These are phyloP conservation scores for Boletus eberwhitei DNA, from an alignment of 768 basidiomycete genomes.

Conservation along the genomic window DNA sequence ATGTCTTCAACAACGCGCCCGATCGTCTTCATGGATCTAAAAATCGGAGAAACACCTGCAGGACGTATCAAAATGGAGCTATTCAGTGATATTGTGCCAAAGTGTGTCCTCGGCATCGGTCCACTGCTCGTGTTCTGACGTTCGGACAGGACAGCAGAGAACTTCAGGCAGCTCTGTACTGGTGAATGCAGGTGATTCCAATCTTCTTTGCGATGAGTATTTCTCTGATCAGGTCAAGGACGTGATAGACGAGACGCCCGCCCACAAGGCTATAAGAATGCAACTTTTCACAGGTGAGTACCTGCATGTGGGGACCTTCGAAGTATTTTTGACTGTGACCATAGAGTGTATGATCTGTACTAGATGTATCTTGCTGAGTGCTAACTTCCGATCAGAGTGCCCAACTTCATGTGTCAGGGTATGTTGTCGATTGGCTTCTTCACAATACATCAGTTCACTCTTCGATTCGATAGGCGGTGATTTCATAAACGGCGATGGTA, in stretches of 20 bases:
- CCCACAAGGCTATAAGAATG: slow-evolving; percentile 88
- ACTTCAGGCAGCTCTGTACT: slow-evolving; percentile 95
- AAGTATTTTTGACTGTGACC: slow-evolving; percentile 9
- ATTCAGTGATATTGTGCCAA: slow-evolving; percentile 93
- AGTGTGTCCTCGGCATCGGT: slow-evolving; percentile 46
- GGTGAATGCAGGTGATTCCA: slow-evolving; percentile 82
- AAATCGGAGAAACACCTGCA: slow-evolving; percentile 94
- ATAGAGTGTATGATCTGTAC: slow-evolving; percentile 61
- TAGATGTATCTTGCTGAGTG: neutral
- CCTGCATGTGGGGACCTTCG: neutral
- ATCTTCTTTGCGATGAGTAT: neutral
- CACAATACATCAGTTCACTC: neutral
- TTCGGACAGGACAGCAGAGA: slow-evolving; percentile 82
- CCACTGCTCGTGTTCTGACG: slow-evolving; percentile 1
- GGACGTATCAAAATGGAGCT: slow-evolving; percentile 97
- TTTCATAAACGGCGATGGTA: slow-evolving; percentile 92
- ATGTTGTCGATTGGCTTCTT: neutral
- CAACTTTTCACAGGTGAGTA: slow-evolving; percentile 86
- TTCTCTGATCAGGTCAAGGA: slow-evolving; percentile 16
- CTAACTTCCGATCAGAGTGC: slow-evolving; percentile 49
- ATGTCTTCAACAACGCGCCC: slow-evolving; percentile 64
- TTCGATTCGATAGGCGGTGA: slow-evolving; percentile 66
- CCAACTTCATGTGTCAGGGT: slow-evolving; percentile 97
- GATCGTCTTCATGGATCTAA: slow-evolving; percentile 94
- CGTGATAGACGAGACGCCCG: slow-evolving; percentile 51